Evolutionary conservation across 2,329 filamentous ascomycete species (phyloP).

Genomic region (Hansfordia pulvinata): DNA sequence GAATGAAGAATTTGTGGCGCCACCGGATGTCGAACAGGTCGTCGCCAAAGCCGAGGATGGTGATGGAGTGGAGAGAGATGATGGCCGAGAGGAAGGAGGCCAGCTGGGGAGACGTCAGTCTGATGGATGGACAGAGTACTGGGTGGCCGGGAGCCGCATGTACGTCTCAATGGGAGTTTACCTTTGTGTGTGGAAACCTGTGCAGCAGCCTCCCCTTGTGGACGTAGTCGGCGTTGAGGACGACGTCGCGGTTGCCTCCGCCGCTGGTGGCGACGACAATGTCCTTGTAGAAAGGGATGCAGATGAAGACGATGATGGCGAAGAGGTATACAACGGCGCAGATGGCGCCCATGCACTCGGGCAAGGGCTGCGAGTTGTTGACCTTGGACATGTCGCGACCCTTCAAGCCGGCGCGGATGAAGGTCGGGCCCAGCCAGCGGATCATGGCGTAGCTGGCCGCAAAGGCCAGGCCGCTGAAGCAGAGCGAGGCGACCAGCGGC

Average conservation of each 20-base stretch:
- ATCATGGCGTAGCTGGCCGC: constrained; percentile 73
- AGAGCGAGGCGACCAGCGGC: constrained; percentile 76
- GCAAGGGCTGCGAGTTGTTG: constrained; percentile 39
- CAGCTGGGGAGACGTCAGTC: constrained; percentile 38
- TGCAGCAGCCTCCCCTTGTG: constrained; percentile 79
- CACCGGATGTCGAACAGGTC: constrained; percentile 97
- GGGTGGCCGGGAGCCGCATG: neutral
- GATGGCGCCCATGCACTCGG: constrained; percentile 91
- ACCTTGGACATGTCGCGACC: constrained; percentile 79
- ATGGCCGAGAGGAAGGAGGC: constrained; percentile 91
- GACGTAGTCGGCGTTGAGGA: constrained; percentile 58
- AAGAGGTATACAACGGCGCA: constrained; percentile 88
- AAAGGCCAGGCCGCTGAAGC: constrained; percentile 78
- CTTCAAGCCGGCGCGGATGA: constrained; percentile 78
- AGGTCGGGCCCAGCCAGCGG: constrained; percentile 82
- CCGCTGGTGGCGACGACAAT: constrained; percentile 91
- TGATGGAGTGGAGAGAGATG: constrained; percentile 80
- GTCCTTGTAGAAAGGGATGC: constrained; percentile 96
- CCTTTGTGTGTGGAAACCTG: constrained; percentile 89
- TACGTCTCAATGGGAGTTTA: constrained; percentile 26
- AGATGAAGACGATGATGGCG: constrained; percentile 80
- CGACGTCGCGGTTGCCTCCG: constrained; percentile 80
- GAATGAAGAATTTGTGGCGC: constrained; percentile 98
- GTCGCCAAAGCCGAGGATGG: constrained; percentile 84
- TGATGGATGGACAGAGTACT: neutral